Evolutionary conservation across 192 early-diverging fungal genomes (phyloP), one percentile per base, ranked within the genome.

Genomic region (Glomus cerebriforme): DNA sequence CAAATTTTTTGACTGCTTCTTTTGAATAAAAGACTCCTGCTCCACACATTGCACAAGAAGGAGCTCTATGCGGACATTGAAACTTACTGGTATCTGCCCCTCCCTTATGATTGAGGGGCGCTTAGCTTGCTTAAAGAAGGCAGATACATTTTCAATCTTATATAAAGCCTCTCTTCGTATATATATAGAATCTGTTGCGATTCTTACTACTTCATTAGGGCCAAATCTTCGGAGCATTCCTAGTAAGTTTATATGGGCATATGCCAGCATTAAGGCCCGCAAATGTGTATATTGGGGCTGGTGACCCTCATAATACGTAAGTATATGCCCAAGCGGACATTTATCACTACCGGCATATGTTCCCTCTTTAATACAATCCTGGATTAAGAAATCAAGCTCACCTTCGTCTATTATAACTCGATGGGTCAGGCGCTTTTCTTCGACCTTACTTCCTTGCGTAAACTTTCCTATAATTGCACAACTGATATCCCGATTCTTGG

Each of bases 401-500:
- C 17, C 72, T 49, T 73, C 26, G 19, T 73, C 26, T 73, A 73
- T 72, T 72, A 72, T 22, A 72, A 72, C 39, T 3, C 22, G 4
- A 12, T 72, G 12, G 24, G 69, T 39, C 8, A 73, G 49, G 26
- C 72, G 4, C 58, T 73, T 73, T 59, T 73, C 37, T 43, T 70
- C 19, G 37, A 73, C 31, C n/a, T 49, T 73, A 73, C 27, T 43
- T 59, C 54, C n/a, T n/a, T n/a, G n/a, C n/a, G n/a, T n/a, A n/a
- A n/a, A n/a, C n/a, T n/a, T n/a, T n/a, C n/a, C n/a, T 49, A 58
- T 73, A 19, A 73, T 59, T 32, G 58, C 72, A 31, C 72, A 73
- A 73, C 72, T 59, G 2, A 73, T 73, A 59, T 73, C 27, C 26
- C 29, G 5, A n/a, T 75, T 62, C 62, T 60, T 75, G 26, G 59